These are phyloP conservation scores for Aureobasidium subglaciale DNA, from an alignment of 2,329 filamentous ascomycete genomes.

Conservation along the genomic window DNA sequence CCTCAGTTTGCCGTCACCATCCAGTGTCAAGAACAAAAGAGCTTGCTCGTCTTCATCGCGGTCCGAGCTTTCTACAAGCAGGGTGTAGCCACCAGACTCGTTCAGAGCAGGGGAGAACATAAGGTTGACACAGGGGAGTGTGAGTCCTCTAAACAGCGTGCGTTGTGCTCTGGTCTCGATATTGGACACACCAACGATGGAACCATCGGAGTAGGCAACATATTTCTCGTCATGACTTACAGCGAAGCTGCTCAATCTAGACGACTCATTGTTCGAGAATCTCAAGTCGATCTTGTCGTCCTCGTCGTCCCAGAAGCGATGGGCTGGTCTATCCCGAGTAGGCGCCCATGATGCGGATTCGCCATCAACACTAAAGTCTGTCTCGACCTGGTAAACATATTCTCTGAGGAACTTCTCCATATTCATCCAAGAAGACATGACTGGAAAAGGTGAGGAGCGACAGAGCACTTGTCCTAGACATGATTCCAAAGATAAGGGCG, in stretches of 20 bases:
- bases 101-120: neutral
- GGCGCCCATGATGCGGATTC: neutral
- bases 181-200: neutral
- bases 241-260: neutral
- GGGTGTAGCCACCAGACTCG: neutral
- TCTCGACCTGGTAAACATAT: neutral
- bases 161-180: neutral
- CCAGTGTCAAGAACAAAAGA: neutral
- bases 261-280: neutral
- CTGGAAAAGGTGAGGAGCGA: too few relatives aligned
- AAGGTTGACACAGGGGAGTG: neutral
- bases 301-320: constrained; percentile 1
- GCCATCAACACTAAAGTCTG: neutral
- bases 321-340: neutral
- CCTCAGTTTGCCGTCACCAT: neutral
- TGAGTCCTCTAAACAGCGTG: neutral
- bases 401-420: neutral
- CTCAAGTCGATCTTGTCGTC: neutral
- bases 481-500: too few relatives aligned
- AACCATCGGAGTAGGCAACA: neutral
- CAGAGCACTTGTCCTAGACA: too few relatives aligned
- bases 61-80: neutral
- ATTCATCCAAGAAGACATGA: neutral
- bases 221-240: neutral
- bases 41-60: neutral